A percentile compares a stretch with the other conserved stretches of the same genome.
Conservation (phyloP, 257 asterid species). For the Gynochthodes officinalis region DNA sequence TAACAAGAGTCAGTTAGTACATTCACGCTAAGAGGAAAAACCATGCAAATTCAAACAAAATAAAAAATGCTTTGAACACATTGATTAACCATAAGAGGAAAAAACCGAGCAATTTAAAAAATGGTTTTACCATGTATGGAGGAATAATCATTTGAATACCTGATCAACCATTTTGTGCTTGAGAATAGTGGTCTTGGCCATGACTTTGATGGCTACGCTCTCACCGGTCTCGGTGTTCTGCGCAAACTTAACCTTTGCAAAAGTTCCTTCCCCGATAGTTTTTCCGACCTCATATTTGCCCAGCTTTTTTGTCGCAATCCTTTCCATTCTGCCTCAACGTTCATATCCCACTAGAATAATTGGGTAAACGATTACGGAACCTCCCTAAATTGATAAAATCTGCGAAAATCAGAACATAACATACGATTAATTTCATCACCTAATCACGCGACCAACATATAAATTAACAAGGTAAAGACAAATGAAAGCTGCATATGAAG, state of each 20-base stretch:
- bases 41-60: too few relatives aligned
- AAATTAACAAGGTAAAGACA: not conserved
- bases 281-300: conserved; percentile 89
- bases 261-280: conserved; percentile 88
- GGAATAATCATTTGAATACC: conserved; percentile 32
- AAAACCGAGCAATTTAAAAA: not conserved
- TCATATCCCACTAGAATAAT: conserved; percentile 33
- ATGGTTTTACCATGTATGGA: not conserved
- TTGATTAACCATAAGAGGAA: not conserved
- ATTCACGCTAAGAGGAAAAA: conserved; percentile 5
- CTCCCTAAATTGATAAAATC: not conserved
- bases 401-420: not conserved
- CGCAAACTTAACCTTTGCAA: conserved; percentile 94
- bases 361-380: not conserved
- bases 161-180: conserved; percentile 90
- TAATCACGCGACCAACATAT: not conserved
- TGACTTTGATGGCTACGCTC: conserved; percentile 75
- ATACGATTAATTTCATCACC: not conserved
- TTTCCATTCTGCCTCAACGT: conserved; percentile 40
- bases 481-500: not conserved
- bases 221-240: conserved; percentile 65
- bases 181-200: conserved; percentile 88
- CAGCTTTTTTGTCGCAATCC: conserved; percentile 55
- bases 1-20: conserved; percentile 21
- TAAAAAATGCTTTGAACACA: not conserved